phyloP scores from a whole-genome alignment of 1,284 basidiomycete species.

The Tranzscheliella williamsii region DNA sequence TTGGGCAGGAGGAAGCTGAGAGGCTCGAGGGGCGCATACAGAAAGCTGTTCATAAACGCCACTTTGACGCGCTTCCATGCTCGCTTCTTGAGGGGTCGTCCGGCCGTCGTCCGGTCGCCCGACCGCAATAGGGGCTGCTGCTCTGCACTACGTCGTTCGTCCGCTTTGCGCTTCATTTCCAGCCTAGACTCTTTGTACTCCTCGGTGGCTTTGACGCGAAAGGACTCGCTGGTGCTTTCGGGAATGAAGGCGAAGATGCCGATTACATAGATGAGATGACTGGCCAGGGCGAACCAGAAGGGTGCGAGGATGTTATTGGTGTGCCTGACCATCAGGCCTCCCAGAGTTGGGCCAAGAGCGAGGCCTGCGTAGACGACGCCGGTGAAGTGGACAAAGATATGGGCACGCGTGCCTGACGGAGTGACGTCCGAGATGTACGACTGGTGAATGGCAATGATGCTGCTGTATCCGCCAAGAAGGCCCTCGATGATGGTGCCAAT shows the following conservation, averaged over 20 bases:
- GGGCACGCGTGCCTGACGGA: constrained; percentile 48
- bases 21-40: constrained; percentile 41
- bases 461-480: constrained; percentile 80
- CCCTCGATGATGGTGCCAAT: constrained; percentile 81
- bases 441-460: constrained; percentile 74
- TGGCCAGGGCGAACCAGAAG: constrained; percentile 45
- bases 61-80: constrained; percentile 35
- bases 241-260: constrained; percentile 45
- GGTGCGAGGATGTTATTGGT: constrained; percentile 41
- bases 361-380: constrained; percentile 54
- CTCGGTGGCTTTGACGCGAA: constrained; percentile 22
- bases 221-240: constrained; percentile 45
- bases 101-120: constrained; percentile 1
- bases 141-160: constrained; percentile 31
- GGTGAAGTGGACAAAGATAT: constrained; percentile 48
- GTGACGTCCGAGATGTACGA: constrained; percentile 70
- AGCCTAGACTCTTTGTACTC: constrained; percentile 29
- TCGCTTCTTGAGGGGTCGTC: constrained; percentile 20
- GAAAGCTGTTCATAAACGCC: constrained; percentile 27
- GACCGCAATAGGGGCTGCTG: constrained; percentile 23
- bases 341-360: constrained; percentile 51
- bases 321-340: constrained; percentile 49
- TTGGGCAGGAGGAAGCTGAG: constrained; percentile 48
- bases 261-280: constrained; percentile 45
- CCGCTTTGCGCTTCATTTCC: constrained; percentile 23